Evolutionary conservation across 257 asterid species (phyloP), one percentile per base, ranked within the genome.

Genomic region (Echites panduratus): DNA sequence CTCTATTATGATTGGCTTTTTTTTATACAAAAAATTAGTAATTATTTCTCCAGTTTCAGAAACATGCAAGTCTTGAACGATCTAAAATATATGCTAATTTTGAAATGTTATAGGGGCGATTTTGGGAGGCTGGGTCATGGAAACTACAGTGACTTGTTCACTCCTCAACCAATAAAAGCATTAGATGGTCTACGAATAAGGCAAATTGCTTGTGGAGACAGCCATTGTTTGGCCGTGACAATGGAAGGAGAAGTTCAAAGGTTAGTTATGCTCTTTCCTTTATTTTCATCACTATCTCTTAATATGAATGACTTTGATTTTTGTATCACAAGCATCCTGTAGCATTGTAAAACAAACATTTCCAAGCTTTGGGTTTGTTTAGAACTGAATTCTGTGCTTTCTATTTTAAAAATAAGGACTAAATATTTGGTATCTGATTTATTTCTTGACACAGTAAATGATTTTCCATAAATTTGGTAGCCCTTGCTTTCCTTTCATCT

Each of bases 111-210:
- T 58, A 95, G 99, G 99, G 99, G 99, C 77, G 98, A 95, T 79
- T 95, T 95, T 75, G 99, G 99, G 82, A 84, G 99, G 85, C 80
- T 95, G 79, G 99, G 99, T 41, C 99, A 95, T 82, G 99, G 99
- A 61, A 90, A 95, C 84, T 95, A 96, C 10, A 95, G 97, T 57
- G 98, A 91, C 84, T 80, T 95, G 86, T 95, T 95, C 82, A 72
- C 87, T 81, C 99, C 99, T 70, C 97, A 88, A 79, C 97, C 98
- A 49, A 87, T 92, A 75, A 92, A 95, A 82, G 96, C 89, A 29
- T 85, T 95, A 61, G 96, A 89, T 59, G 92, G 95, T 72, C 79
- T 92, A 67, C 82, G 49, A 78, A 91, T 95, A 68, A 90, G 87
- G 86, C 98, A 95, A 79, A 92, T 95, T 82, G 98, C 98, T 49